Conservation (phyloP, 2,329 filamentous ascomycete genomes). For the Zymoseptoria crescenta region DNA sequence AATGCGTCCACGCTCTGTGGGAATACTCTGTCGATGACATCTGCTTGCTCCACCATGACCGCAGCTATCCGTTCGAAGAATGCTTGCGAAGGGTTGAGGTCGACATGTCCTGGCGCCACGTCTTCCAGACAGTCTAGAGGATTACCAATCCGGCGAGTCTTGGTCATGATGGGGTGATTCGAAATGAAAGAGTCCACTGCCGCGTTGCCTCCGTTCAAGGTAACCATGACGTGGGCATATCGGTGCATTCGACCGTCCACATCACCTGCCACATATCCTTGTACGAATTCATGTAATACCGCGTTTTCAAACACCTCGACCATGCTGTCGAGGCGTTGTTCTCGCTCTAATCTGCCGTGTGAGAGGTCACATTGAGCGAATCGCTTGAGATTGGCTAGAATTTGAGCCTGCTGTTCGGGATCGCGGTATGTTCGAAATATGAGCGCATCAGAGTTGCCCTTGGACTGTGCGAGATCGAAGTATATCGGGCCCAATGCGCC, state of each 20-base stretch:
- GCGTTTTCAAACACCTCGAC: constrained; percentile 81
- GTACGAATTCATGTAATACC: constrained; percentile 83
- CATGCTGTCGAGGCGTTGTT: constrained; percentile 66
- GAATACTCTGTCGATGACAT: constrained; percentile 75
- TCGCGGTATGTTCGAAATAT: constrained; percentile 82
- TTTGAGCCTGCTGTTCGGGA: constrained; percentile 82
- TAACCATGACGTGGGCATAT: constrained; percentile 78
- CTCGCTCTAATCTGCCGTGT: constrained; percentile 61
- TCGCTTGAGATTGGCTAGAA: constrained; percentile 69
- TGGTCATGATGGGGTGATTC: constrained; percentile 75
- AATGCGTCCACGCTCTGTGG: constrained; percentile 62
- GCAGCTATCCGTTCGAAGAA: constrained; percentile 71
- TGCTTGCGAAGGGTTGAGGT: constrained; percentile 67
- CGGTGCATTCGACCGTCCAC: constrained; percentile 80
- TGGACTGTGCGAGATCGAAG: constrained; percentile 65
- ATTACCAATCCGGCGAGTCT: constrained; percentile 62
- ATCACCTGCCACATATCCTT: constrained; percentile 82
- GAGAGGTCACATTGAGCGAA: constrained; percentile 79
- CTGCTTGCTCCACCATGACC: constrained; percentile 75
- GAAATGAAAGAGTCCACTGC: constrained; percentile 76
- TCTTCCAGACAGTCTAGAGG: constrained; percentile 75
- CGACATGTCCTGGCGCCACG: constrained; percentile 57
- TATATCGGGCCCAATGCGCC: constrained; percentile 85
- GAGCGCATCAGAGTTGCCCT: constrained; percentile 68
- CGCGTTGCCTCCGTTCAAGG: constrained; percentile 70